A percentile compares a stretch with the other conserved stretches of the same genome.
Conservation (phyloP, 768 basidiomycete species). For the Kwoniella pini region DNA sequence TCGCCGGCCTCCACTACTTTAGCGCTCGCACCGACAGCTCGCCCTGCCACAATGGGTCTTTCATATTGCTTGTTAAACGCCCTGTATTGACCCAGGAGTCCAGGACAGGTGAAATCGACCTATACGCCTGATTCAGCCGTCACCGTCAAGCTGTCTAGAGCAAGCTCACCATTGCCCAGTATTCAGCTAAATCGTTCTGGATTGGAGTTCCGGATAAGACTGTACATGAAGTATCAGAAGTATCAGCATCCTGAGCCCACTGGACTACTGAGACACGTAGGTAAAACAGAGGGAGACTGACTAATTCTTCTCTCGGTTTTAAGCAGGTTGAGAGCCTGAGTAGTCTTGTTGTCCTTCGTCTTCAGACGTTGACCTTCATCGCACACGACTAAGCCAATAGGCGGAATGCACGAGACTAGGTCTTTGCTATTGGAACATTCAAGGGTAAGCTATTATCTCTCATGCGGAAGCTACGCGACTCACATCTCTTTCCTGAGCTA, state of each 20-base stretch:
- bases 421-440: conserved; percentile 47
- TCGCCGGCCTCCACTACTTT: conserved; percentile 78
- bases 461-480: too few relatives aligned
- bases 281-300: conserved; percentile 9
- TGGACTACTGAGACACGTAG: too few relatives aligned
- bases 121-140: conserved; percentile 46
- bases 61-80: conserved; percentile 69
- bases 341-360: conserved; percentile 80
- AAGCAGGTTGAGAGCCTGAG: conserved; percentile 77
- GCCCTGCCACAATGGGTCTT: conserved; percentile 78
- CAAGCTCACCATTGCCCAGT: conserved; percentile 83
- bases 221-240: conserved; percentile 15
- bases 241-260: neutral
- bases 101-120: conserved; percentile 94
- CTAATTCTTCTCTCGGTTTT: conserved; percentile 73
- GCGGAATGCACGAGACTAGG: conserved; percentile 61
- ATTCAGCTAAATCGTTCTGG: conserved; percentile 93
- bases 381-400: conserved; percentile 88
- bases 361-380: conserved; percentile 98
- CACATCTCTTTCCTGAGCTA: conserved; percentile 68
- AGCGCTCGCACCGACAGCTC: conserved; percentile 70
- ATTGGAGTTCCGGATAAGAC: conserved; percentile 94
- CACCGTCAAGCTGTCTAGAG: neutral
- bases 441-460: too few relatives aligned
- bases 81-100: conserved; percentile 63